These are phyloP conservation scores for Plectosphaerella sp. DNA, from an alignment of 2,329 filamentous ascomycete species.

Conservation along the genomic window DNA sequence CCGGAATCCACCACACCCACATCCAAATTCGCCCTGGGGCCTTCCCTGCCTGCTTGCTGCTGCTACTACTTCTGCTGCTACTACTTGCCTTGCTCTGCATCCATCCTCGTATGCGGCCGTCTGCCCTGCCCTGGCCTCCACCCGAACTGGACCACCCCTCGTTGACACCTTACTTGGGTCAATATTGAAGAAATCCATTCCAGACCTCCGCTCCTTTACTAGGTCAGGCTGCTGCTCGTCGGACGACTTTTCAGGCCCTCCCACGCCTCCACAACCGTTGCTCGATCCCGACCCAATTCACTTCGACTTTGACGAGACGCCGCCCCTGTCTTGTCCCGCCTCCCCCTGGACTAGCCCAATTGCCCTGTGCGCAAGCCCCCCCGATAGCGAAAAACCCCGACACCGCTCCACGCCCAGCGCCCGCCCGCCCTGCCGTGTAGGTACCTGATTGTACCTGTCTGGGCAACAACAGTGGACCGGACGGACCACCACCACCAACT, in stretches of 20 bases:
- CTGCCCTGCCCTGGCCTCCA: not conserved
- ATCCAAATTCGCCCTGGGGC: conserved; percentile 8
- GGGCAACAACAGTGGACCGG: too few species aligned
- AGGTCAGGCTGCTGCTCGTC: too few species aligned
- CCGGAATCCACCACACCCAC: too few species aligned
- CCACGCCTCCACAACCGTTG: not conserved
- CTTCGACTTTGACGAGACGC: not conserved
- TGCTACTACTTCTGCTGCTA: conserved; percentile 4
- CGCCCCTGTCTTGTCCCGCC: not conserved
- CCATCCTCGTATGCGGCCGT: too few species aligned
- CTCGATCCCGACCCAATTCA: not conserved
- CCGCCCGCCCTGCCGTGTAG: not conserved
- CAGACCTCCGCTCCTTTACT: too few species aligned
- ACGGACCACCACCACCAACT: too few species aligned
- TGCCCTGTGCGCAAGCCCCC: not conserved
- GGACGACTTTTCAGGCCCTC: not conserved
- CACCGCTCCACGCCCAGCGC: not conserved
- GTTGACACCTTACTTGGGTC: too few species aligned
- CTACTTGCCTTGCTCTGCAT: not conserved
- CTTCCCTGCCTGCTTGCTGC: conserved; percentile 3
- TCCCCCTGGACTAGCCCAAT: not conserved
- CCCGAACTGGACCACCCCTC: too few species aligned
- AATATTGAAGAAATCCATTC: too few species aligned
- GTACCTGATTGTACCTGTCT: not conserved
- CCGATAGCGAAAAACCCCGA: not conserved